Evolutionary conservation across 129 eudicot species (phyloP), one percentile per base, ranked within the genome.

Genomic region (Glebionis coronaria): DNA sequence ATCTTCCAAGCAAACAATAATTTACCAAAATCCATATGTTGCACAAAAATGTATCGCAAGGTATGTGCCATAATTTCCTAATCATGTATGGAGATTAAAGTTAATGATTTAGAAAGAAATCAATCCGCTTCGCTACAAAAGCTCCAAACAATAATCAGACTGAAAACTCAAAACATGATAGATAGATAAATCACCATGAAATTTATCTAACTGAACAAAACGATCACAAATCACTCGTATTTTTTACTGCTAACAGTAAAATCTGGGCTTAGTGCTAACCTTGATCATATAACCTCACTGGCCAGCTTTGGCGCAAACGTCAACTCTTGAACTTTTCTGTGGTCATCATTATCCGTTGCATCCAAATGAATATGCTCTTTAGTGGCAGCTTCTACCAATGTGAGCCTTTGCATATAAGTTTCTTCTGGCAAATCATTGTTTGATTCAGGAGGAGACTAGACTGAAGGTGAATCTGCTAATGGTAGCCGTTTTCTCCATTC

Each of bases 401-500:
- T 56, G 56, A 84, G 56, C 56, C 56, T 73, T 35, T 68, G 70
- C 6, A 81, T 40, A n/a, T 80, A 76, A 27, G 69, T 55, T 60
- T 70, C 55, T 63, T 73, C 70, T 20, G 23, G 35, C n/a, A 28
- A 42, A 28, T 63, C 76, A 44, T 67, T n/a, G 21, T 79, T 44
- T 64, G 59, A 38, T 45, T 54, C 59, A 56, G 15, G 68, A 0
- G 73, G 63, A n/a, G n/a, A n/a, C n/a, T n/a, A n/a, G n/a, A n/a
- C n/a, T n/a, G n/a, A n/a, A n/a, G n/a, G n/a, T n/a, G 54, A 8
- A 25, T 50, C 63, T 47, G 71, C 27, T 0, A 71, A n/a, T 12
- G 13, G 40, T 55, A 70, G 11, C 87, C 90, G 81, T 55, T 73
- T 75, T 55, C 46, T 56, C 90, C 87, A 85, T 14, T 73, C 80